Evolutionary conservation across 352 stramenopile genomes (phyloP).

Genomic region (Pythium periplocum): DNA sequence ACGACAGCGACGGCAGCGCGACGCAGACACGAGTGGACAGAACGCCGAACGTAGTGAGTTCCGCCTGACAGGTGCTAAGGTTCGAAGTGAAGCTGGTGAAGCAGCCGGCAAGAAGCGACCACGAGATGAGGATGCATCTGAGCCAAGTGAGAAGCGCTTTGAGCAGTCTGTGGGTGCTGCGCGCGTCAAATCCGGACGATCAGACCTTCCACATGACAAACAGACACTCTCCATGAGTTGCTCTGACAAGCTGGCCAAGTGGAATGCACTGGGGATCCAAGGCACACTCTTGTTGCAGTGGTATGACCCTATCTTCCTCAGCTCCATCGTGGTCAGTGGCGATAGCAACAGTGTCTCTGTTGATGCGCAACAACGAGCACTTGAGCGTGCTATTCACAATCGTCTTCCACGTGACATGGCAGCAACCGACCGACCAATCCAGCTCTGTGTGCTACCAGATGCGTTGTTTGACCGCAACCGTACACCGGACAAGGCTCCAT

Average conservation of each 20-base stretch:
- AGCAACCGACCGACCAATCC: background rate
- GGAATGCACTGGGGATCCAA: constrained; percentile 79
- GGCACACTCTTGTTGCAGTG: constrained; percentile 63
- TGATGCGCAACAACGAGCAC: constrained; percentile 30
- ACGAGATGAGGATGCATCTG: background rate
- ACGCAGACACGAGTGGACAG: background rate
- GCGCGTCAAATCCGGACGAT: constrained; percentile 89
- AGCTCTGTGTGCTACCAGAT: background rate
- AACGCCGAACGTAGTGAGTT: constrained; percentile 33
- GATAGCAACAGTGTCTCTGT: constrained; percentile 32
- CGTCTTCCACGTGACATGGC: constrained; percentile 10
- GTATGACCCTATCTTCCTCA: constrained; percentile 51
- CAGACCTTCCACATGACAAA: constrained; percentile 82
- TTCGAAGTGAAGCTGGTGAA: constrained; percentile 23
- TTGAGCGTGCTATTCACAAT: constrained; percentile 39
- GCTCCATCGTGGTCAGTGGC: constrained; percentile 40
- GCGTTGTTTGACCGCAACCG: constrained; percentile 12
- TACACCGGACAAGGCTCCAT: constrained; percentile 14
- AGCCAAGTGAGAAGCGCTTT: constrained; percentile 38
- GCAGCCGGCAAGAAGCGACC: background rate
- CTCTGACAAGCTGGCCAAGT: constrained; percentile 91
- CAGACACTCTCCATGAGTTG: constrained; percentile 92
- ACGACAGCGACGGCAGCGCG: constrained; percentile 28
- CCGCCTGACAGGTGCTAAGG: constrained; percentile 62
- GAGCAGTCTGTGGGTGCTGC: constrained; percentile 69